Conservation (phyloP, 208 protist genomes). For the Naegleria gruberi region DNA sequence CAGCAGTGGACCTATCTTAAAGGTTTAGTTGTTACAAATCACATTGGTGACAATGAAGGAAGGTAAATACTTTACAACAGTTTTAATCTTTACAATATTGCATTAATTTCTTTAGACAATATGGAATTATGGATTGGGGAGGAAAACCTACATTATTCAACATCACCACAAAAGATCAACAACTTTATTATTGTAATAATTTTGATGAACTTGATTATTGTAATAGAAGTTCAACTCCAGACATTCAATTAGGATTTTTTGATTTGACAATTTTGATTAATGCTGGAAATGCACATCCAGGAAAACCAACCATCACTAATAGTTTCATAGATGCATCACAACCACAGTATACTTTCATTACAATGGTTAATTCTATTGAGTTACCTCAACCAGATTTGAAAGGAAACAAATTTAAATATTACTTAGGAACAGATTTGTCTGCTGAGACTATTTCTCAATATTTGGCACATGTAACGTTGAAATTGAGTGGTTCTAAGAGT, state of each 20-base stretch:
- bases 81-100: too few relatives aligned
- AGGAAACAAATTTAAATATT: not conserved
- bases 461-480: not conserved
- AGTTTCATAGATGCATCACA: not conserved
- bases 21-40: too few relatives aligned
- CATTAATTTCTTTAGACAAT: not conserved
- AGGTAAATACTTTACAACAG: too few relatives aligned
- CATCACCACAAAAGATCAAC: not conserved
- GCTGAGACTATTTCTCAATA: not conserved
- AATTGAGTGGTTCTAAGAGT: not conserved
- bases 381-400: not conserved
- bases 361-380: not conserved
- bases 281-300: not conserved
- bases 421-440: not conserved
- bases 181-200: not conserved
- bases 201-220: not conserved
- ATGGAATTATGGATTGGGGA: not conserved
- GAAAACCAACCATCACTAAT: not conserved
- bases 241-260: not conserved
- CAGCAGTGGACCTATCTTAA: too few relatives aligned
- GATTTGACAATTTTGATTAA: not conserved
- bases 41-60: too few relatives aligned
- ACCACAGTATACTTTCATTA: not conserved
- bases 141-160: not conserved
- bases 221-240: not conserved